Evolutionary conservation across 2,329 filamentous ascomycete species (phyloP).

Genomic region (Exophiala xenobiotica): DNA sequence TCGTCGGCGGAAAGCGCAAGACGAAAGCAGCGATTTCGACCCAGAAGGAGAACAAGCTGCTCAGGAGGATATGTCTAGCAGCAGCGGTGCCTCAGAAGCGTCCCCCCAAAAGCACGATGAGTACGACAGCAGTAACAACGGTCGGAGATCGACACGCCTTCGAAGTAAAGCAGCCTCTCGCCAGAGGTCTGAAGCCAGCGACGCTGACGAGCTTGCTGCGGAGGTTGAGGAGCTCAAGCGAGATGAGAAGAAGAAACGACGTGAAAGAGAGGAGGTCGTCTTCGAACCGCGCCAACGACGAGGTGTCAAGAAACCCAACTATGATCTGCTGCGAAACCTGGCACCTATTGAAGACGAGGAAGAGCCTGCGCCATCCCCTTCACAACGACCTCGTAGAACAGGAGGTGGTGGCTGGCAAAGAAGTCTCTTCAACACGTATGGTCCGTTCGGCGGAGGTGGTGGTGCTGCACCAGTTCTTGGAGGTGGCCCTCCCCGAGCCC

Average conservation of each 20-base stretch:
- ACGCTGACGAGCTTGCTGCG: conserved; percentile 57
- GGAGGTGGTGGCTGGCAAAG: conserved; percentile 68
- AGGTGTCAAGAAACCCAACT: conserved; percentile 28
- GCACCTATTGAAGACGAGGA: conserved; percentile 72
- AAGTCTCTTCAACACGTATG: conserved; percentile 82
- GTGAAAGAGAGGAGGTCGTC: conserved; percentile 31
- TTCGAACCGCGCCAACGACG: conserved; percentile 33
- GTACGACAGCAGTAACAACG: conserved; percentile 45
- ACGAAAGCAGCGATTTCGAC: conserved; percentile 65
- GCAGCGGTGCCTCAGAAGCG: conserved; percentile 47
- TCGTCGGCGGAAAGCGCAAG: conserved; percentile 47
- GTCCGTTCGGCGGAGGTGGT: conserved; percentile 85
- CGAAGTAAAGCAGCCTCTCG: conserved; percentile 49
- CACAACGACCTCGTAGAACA: conserved; percentile 61
- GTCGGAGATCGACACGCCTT: conserved; percentile 54
- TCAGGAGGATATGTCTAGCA: conserved; percentile 55
- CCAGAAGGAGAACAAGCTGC: conserved; percentile 58
- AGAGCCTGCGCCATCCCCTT: conserved; percentile 67
- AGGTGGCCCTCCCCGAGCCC: conserved; percentile 65
- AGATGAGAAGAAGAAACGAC: conserved; percentile 42
- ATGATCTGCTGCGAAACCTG: conserved; percentile 28
- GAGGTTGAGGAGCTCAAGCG: conserved; percentile 56
- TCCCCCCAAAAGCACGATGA: conserved; percentile 48
- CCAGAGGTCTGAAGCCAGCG: conserved; percentile 47
- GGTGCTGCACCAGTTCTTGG: conserved; percentile 69